Evolutionary conservation across 805 yeast genomes (phyloP).

Genomic region (Myxozyma neglecta): DNA sequence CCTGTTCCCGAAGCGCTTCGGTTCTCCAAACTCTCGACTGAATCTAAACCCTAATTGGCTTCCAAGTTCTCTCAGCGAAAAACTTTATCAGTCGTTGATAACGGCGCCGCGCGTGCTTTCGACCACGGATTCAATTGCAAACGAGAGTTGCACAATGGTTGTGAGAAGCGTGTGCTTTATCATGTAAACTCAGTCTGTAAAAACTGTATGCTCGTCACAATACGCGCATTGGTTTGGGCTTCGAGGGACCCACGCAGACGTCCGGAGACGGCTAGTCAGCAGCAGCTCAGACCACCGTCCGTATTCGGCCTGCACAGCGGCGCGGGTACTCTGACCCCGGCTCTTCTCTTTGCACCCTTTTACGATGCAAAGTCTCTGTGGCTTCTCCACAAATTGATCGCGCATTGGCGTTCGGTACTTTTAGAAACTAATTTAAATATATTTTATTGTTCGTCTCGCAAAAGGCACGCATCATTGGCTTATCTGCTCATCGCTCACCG

Average conservation of each 20-base stretch:
- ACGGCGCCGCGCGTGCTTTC: background rate
- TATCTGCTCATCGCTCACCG: too few species aligned
- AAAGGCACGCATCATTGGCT: too few species aligned
- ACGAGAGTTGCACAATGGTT: too few species aligned
- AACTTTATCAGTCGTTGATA: background rate
- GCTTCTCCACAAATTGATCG: background rate
- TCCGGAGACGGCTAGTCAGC: slow-evolving; percentile 1
- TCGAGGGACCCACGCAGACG: background rate
- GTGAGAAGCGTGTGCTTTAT: too few species aligned
- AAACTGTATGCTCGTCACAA: too few species aligned
- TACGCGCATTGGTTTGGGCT: too few species aligned
- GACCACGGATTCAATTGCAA: too few species aligned
- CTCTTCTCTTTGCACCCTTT: background rate
- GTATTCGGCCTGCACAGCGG: background rate
- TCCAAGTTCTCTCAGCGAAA: background rate
- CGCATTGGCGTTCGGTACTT: background rate
- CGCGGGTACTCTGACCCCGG: slow-evolving; percentile 2
- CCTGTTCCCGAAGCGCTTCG: too few species aligned
- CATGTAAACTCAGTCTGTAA: too few species aligned
- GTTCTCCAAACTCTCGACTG: background rate
- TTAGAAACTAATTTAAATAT: background rate
- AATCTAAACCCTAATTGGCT: background rate
- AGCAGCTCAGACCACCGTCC: background rate
- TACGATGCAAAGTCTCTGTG: background rate
- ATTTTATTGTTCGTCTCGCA: too few species aligned